phyloP scores from a whole-genome alignment of 1,284 basidiomycete genomes.

The Coniferiporia sulphurascens region DNA sequence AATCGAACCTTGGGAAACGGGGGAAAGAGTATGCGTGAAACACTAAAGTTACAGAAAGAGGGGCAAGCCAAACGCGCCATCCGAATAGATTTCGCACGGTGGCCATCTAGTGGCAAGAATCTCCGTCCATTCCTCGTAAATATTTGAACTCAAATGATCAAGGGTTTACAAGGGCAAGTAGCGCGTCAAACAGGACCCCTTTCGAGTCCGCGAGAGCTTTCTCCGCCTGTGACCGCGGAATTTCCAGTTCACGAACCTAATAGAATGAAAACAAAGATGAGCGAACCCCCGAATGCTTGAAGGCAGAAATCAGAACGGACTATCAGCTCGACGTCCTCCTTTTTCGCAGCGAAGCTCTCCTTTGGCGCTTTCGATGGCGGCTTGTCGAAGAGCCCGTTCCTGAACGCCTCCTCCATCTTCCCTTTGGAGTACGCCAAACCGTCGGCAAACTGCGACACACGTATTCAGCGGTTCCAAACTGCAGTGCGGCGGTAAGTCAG shows the following conservation, averaged over 20 bases:
- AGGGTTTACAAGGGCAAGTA: slow-evolving; percentile 32
- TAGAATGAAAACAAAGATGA: background rate
- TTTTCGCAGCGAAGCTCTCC: slow-evolving; percentile 36
- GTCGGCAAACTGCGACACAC: slow-evolving; percentile 47
- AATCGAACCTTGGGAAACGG: too few species aligned
- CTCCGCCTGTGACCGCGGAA: slow-evolving; percentile 53
- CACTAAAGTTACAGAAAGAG: too few species aligned
- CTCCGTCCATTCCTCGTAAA: too few species aligned
- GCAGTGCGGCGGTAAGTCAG: background rate
- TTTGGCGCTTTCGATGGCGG: slow-evolving; percentile 40
- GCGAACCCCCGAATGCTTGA: background rate
- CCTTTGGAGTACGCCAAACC: slow-evolving; percentile 62
- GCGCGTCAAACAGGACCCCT: slow-evolving; percentile 41
- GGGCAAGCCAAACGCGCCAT: too few species aligned
- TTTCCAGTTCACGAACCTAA: slow-evolving; percentile 62
- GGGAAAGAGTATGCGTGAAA: too few species aligned
- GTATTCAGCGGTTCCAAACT: slow-evolving; percentile 22
- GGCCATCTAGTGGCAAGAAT: too few species aligned
- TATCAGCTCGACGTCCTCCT: slow-evolving; percentile 61
- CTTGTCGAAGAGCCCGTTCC: slow-evolving; percentile 49
- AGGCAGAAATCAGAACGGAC: slow-evolving; percentile 34
- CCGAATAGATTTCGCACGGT: too few species aligned
- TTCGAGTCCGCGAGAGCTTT: slow-evolving; percentile 46
- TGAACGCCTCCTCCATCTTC: slow-evolving; percentile 60
- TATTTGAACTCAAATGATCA: background rate